A percentile compares a stretch with the other conserved stretches of the same genome.
phyloP scores from a whole-genome alignment of 2,329 filamentous ascomycete species.

The Xylariomycetidae sp. region DNA sequence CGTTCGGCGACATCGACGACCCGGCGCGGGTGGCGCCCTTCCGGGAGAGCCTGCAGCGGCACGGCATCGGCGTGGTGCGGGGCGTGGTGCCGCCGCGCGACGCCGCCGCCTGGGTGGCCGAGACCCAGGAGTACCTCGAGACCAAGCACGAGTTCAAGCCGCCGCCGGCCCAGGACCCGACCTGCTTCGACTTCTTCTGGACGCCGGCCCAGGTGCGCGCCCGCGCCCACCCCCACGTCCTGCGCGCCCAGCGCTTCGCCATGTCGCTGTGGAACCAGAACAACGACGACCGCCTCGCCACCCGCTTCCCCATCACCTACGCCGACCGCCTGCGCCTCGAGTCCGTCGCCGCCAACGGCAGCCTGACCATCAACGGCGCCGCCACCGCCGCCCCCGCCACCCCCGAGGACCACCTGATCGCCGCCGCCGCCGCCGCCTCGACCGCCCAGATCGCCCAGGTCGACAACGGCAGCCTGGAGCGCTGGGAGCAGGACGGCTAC shows the following conservation, averaged over 20 bases:
- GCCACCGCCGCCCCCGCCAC: slow-evolving; percentile 17
- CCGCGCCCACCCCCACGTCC: slow-evolving; percentile 59
- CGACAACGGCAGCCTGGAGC: slow-evolving; percentile 64
- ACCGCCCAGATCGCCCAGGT: slow-evolving; percentile 57
- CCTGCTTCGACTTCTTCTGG: slow-evolving; percentile 71
- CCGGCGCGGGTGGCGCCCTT: slow-evolving; percentile 47
- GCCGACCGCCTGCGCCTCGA: slow-evolving; percentile 65
- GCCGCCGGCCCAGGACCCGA: slow-evolving; percentile 56
- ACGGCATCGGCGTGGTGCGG: slow-evolving; percentile 60
- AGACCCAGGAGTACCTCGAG: slow-evolving; percentile 52
- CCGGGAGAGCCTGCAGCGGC: slow-evolving; percentile 49
- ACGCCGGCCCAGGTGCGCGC: slow-evolving; percentile 62
- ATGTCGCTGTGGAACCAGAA: slow-evolving; percentile 59
- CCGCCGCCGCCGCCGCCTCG: slow-evolving; percentile 29
- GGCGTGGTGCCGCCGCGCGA: slow-evolving; percentile 54
- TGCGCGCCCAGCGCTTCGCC: slow-evolving; percentile 59
- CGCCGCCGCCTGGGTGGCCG: slow-evolving; percentile 52
- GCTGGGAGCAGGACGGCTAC: slow-evolving; percentile 66
- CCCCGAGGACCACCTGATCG: slow-evolving; percentile 25
- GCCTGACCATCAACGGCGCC: slow-evolving; percentile 24
- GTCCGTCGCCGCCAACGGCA: slow-evolving; percentile 34
- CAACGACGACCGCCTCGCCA: slow-evolving; percentile 51
- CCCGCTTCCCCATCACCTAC: slow-evolving; percentile 58
- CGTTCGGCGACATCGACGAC: slow-evolving; percentile 44
- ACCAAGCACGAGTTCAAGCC: slow-evolving; percentile 43